Conservation (phyloP, 2,329 filamentous ascomycete genomes). For the Colletotrichum lini region DNA sequence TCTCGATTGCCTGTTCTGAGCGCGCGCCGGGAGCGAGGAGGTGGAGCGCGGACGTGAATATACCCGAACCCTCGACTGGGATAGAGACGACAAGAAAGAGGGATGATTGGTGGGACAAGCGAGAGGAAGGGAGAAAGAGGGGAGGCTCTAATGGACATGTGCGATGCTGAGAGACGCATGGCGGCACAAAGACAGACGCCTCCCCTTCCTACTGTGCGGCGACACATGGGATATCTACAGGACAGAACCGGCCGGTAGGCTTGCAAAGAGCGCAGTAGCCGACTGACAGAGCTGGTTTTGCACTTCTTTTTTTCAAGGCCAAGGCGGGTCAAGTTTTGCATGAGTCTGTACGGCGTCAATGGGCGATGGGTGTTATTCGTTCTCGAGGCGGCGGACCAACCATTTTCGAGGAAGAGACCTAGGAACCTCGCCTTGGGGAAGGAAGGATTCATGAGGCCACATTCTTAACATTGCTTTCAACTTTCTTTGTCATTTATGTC, state of each 20-base stretch:
- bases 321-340: not conserved
- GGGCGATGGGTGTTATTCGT: not conserved
- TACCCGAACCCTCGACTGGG: constrained; percentile 24
- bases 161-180: constrained; percentile 3
- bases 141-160: not conserved
- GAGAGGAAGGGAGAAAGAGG: not conserved
- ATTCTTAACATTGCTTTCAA: no score
- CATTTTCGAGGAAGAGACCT: not conserved
- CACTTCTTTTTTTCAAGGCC: not conserved
- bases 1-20: constrained; percentile 69
- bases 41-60: constrained; percentile 7
- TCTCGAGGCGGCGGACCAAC: not conserved
- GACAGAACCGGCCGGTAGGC: not conserved
- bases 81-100: not conserved
- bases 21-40: not conserved
- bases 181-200: not conserved
- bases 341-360: not conserved
- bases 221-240: not conserved
- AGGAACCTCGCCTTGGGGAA: not conserved
- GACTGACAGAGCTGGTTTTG: not conserved
- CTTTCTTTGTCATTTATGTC: no score
- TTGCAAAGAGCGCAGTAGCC: not conserved
- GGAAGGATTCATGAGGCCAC: not conserved
- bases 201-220: not conserved
- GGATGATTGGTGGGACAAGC: not conserved